Evolutionary conservation across 2,329 filamentous ascomycete species (phyloP), one percentile per base, ranked within the genome.

Genomic region (Fusarium tuaranense): DNA sequence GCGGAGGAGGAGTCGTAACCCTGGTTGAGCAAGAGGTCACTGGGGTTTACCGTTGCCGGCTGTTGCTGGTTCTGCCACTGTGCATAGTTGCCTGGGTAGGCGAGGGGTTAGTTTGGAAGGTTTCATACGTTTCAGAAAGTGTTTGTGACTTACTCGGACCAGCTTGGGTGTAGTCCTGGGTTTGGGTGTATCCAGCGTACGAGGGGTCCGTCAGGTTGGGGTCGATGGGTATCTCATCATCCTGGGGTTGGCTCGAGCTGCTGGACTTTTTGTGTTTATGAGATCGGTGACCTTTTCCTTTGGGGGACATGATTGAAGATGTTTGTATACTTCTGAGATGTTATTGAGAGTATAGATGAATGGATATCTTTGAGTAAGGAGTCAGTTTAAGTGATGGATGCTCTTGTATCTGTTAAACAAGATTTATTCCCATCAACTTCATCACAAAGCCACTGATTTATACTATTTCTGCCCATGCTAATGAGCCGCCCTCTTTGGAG

Each of bases 131-230:
- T 30, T 67, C 70, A 73, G 62, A 63, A 61, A 53, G 46, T 48
- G 65, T 70, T 74, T 66, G 62, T 67, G 20, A 48, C 44, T 76
- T 68, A 76, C 57, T 66, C 72, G 77, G 72, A 68, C 61, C 61
- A 55, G 60, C 70, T 41, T 72, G 70, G 68, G n/a, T 41, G 57
- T 66, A 67, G 39, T 10, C 14, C 16, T 51, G 46, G 16, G 39
- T 22, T 13, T 51, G 46, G 16, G 39, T 27, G 1, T 69, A 58
- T 5, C 16, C 53, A 4, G 22, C n/a, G 51, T 51, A 74, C 16
- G 34, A 7, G 1, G 38, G 4, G 27, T 58, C 68, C 4, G 6
- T 27, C 8, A 72, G 51, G 12, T 16, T 60, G 8, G 75, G 63
- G 4, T 77, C 73, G 13, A 75, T 58, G 14, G 66, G 66, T 2